Base-by-base conservation (phyloP, 208 protist genomes). In the Angomonas ambiguus region DNA sequence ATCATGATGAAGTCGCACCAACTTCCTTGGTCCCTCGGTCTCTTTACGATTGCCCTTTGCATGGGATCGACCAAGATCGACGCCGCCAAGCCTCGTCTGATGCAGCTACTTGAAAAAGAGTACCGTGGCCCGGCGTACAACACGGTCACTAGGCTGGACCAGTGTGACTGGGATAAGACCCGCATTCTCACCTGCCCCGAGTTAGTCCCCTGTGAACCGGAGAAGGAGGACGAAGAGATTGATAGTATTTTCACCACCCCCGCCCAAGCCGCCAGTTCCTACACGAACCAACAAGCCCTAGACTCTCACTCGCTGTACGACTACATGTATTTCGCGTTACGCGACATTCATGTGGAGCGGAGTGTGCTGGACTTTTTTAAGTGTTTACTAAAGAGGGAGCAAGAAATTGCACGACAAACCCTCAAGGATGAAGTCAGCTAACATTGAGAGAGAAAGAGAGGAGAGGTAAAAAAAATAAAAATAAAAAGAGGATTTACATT, bases 1-100 rank as follows among this genome's bases (percentile, higher is more conserved):
- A 77, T 81, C 1, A 80, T 77, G 66, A 88, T 88, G 71, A 87
- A 85, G 70, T 72, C 80, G 1, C 79, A 83, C n/a, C 82, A 86
- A 31, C 76, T 94, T 16, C 81, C 86, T 63, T 87, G 84, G 76
- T 80, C 76, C 8, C 53, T 93, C 13, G 89, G 89, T 16, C 62
- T 95, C 0, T 80, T 92, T 41, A 72, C 77, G 10, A 69, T 89
- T 28, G 72, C 77, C 2, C 62, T 95, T 20, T 67, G 56, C 28
- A 75, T 76, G 20, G 59, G 53, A 69, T 38, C 55, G 74, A 62
- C 22, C 51, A 71, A 0, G 66, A 79, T n/a, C 63, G 49, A 31
- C 45, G 72, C 8, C 74, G 79, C 84, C 20, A 85, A 80, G 61
- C 51, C 73, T 58, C n/a, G 79, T 51, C 71, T 88, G 61, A 20